Evolutionary conservation across 2,329 filamentous ascomycete species (phyloP), one percentile per base, ranked within the genome.

Genomic region (Raffaelea ambrosiae): DNA sequence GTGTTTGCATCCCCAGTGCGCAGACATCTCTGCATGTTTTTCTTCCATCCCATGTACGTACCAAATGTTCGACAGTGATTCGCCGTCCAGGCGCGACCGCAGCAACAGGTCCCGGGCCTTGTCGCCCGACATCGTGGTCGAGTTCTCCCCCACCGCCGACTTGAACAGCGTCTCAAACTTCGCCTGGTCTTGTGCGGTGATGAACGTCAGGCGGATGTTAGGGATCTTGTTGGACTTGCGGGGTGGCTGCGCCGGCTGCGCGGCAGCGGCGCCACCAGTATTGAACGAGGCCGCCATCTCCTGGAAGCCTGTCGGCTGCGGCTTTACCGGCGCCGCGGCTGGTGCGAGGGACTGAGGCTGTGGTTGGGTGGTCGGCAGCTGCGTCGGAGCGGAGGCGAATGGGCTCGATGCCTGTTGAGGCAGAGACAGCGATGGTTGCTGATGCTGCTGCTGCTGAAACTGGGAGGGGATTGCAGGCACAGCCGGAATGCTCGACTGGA

Each of bases 91-190:
- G 62, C 89, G 88, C 14, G 93, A 97, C 49, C 91, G 83, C 63
- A 97, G 62, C 50, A 98, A 72, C 40, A 98, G 71, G 64, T 97
- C 91, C 58, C 86, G 84, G 22, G 91, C 91, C 67, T 95, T 94
- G 54, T 97, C 91, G 46, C 86, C 93, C 43, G 89, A 88, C 73
- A 98, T 81, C 47, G 90, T 91, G 57, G 84, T 86, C 59, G 90
- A 84, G 50, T 77, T 79, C 55, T 89, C 84, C 31, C 89, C 88
- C 33, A 91, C 88, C 14, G 93, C 91, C 48, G 90, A 95, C 69
- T 93, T 96, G 74, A 98, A 98, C 39, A 98, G 71, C 49, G 93
- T 93, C 71, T 98, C 93, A 59, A 98, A 98, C 69, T 95, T 96
- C 60, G 88, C 79, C 67, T 98, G 93, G 62, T 98, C 93, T 59